A percentile compares a stretch with the other conserved stretches of the same genome.
Conservation (phyloP, 2,329 filamentous ascomycete genomes). For the Harringtonia lauricola region DNA sequence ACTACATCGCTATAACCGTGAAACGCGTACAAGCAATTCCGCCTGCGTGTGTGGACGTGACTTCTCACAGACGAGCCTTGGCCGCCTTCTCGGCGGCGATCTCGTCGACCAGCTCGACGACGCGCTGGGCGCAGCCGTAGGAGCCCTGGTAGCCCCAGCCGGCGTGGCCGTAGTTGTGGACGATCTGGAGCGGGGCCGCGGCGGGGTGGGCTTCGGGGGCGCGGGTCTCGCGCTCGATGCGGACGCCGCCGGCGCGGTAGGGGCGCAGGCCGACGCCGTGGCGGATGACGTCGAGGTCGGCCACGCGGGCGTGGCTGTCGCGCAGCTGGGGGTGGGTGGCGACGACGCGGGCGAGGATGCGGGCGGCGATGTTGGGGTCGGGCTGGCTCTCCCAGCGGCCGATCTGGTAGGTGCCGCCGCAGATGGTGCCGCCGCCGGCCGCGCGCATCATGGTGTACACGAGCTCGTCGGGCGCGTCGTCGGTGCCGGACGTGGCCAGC, state of each 20-base stretch:
- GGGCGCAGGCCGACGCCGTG: slow-evolving; percentile 78
- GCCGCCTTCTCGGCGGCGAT: slow-evolving; percentile 25
- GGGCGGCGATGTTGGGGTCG: slow-evolving; percentile 66
- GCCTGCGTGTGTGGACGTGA: too few relatives aligned
- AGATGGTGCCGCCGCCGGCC: slow-evolving; percentile 66
- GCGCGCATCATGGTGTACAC: slow-evolving; percentile 78
- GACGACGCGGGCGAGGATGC: slow-evolving; percentile 75
- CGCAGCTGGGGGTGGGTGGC: slow-evolving; percentile 52
- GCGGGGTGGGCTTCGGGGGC: background rate
- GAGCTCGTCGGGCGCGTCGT: slow-evolving; percentile 62
- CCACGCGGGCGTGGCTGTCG: slow-evolving; percentile 54
- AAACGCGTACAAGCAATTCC: too few relatives aligned
- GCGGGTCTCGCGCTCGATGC: slow-evolving; percentile 63
- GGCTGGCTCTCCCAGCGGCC: slow-evolving; percentile 69
- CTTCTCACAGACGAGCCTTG: too few relatives aligned
- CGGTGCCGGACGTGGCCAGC: slow-evolving; percentile 58
- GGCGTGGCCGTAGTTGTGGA: slow-evolving; percentile 73
- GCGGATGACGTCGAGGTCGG: slow-evolving; percentile 62
- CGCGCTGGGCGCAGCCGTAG: slow-evolving; percentile 60
- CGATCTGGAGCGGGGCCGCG: slow-evolving; percentile 33
- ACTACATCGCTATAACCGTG: too few relatives aligned
- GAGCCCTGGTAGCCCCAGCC: slow-evolving; percentile 65
- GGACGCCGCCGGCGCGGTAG: slow-evolving; percentile 58
- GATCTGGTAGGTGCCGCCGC: slow-evolving; percentile 78
- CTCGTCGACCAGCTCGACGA: slow-evolving; percentile 55